Evolutionary conservation across 2,329 filamentous ascomycete species (phyloP), one percentile per base, ranked within the genome.

Genomic region (Microcyclospora pomicola): DNA sequence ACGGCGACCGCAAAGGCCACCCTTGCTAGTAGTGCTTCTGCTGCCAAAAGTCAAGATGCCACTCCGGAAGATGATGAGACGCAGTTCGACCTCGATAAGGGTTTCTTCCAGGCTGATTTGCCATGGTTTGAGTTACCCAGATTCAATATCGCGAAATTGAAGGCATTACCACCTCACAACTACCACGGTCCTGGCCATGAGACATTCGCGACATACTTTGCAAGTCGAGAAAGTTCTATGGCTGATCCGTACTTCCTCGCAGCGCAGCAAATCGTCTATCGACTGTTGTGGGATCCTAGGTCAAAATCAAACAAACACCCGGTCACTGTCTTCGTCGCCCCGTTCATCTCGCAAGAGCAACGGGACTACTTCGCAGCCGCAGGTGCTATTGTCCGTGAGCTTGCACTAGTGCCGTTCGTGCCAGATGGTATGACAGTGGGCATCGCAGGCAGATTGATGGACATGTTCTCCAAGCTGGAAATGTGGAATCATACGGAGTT

Each of bases 231-330:
- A 33, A 49, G 50, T 1, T 59, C 56, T 0, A 15, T 56, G 2
- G 49, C 54, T 39, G 56, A 59, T 29, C 54, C 56, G 1, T 59
- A 59, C 42, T 59, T 51, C 39, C 44, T 59, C 28, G 53, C 56
- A 12, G 54, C 58, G 5, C 53, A 57, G 10, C 52, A 53, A 2
- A 42, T 58, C 12, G 49, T 58, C 27, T 53, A 57, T 40, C 51
- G 56, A 5, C 28, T 58, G 1, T 47, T 59, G 6, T 59, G 56
- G 55, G 51, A 54, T 3, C 47, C 47, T 1, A 45, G 45, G 13
- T 53, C 56, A 3, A 35, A 34, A 15, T 40, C 41, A 2, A 19
- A 15, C 6, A 19, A 15, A 10, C 49, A 49, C 29, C 52, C 56
- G 2, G 49, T 59, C 30, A 43, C 56, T 6, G 54, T 58, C 33